Evolutionary conservation across 805 yeast species (phyloP).

Genomic region (Cyberlindnera americana): DNA sequence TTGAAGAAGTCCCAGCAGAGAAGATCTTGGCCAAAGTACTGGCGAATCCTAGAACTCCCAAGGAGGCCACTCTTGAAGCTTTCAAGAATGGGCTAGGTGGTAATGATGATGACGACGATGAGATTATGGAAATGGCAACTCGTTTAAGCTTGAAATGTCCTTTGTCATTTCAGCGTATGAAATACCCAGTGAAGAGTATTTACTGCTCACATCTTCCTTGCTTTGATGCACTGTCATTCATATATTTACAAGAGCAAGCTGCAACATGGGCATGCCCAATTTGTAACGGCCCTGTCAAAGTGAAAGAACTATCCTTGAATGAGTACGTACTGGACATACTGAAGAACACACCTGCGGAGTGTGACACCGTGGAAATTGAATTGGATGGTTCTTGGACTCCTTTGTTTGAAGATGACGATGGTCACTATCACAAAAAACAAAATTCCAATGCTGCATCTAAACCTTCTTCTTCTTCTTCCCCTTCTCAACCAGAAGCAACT

Average conservation of each 20-base stretch:
- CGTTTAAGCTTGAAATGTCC: conserved; percentile 75
- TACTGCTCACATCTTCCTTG: conserved; percentile 82
- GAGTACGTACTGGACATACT: conserved; percentile 70
- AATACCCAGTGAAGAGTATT: conserved; percentile 65
- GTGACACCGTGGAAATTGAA: conserved; percentile 62
- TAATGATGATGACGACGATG: conserved; percentile 59
- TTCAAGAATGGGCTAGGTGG: conserved; percentile 29
- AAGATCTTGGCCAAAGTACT: conserved; percentile 39
- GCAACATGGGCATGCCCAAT: conserved; percentile 90
- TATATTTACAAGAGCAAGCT: conserved; percentile 72
- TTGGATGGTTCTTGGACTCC: conserved; percentile 74
- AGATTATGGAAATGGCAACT: conserved; percentile 62
- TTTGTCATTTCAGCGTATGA: conserved; percentile 65
- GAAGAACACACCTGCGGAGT: conserved; percentile 45
- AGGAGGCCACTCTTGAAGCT: conserved; percentile 45
- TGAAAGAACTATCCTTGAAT: conserved; percentile 64
- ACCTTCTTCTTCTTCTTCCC: no score
- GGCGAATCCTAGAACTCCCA: conserved; percentile 49
- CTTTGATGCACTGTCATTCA: conserved; percentile 74
- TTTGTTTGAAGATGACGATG: conserved; percentile 27
- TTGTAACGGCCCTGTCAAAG: conserved; percentile 52
- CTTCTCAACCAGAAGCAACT: no score
- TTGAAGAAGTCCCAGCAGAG: conserved; percentile 42
- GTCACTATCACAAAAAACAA: conserved; percentile 8
- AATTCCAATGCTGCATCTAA: neutral